Conservation (phyloP, 371 early-diverging fungal genomes). For the Apophysomyces sp. region DNA sequence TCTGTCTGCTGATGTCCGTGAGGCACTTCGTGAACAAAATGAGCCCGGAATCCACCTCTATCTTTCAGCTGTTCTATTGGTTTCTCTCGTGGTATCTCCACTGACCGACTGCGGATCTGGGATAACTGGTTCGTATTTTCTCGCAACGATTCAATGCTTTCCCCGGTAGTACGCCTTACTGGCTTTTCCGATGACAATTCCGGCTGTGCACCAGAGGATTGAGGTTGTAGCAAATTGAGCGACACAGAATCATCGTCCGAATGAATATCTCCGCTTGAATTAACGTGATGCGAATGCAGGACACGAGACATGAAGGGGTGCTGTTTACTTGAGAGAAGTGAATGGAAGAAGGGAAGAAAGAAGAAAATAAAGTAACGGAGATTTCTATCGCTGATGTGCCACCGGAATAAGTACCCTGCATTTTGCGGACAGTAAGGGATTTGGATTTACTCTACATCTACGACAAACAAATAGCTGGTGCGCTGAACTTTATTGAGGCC, state of each 20-base stretch:
- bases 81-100: neutral
- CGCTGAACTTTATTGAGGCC: neutral
- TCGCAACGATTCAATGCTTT: neutral
- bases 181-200: neutral
- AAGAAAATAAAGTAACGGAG: neutral
- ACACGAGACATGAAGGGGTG: neutral
- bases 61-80: neutral
- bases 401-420: neutral
- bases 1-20: neutral
- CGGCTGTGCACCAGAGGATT: neutral
- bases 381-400: neutral
- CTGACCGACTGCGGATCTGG: neutral
- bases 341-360: neutral
- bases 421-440: neutral
- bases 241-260: neutral
- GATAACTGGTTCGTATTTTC: neutral
- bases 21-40: neutral
- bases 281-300: neutral
- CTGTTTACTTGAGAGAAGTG: neutral
- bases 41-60: neutral
- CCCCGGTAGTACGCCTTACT: neutral
- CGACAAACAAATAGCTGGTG: neutral
- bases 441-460: neutral
- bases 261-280: neutral
- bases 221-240: neutral